phyloP scores from a whole-genome alignment of 2,329 filamentous ascomycete genomes.

The Pseudogymnoascus sp. region DNA sequence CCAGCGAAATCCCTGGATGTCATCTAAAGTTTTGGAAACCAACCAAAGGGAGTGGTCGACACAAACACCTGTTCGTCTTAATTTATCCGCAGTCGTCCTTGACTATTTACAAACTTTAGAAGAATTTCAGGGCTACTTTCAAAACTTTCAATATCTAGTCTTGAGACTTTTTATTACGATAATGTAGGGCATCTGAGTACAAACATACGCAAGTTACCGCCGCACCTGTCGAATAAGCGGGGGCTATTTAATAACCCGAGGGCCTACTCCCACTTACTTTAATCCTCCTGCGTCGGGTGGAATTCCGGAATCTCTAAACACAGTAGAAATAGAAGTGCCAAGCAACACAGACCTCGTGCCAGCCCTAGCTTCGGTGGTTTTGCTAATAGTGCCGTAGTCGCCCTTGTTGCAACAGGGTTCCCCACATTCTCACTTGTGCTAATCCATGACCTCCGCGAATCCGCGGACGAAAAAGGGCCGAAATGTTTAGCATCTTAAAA shows the following conservation, averaged over 20 bases:
- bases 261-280: not conserved
- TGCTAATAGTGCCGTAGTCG: not conserved
- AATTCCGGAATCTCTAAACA: not conserved
- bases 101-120: not conserved
- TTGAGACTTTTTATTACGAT: not conserved
- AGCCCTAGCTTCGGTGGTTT: not conserved
- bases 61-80: not conserved
- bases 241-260: not conserved
- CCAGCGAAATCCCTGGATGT: not conserved
- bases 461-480: not conserved
- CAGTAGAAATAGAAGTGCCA: not conserved
- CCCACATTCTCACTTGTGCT: not conserved
- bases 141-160: not conserved
- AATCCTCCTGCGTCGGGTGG: not conserved
- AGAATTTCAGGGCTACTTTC: no score
- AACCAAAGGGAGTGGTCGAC: not conserved
- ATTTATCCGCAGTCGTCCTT: not conserved
- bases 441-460: not conserved
- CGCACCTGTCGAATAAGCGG: not conserved
- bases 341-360: not conserved
- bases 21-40: not conserved
- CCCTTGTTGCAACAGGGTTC: not conserved
- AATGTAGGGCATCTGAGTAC: not conserved
- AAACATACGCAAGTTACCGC: not conserved
- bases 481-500: not conserved